Percentiles rank a stretch among this genome's conserved stretches.
Evolutionary conservation across 306 rosid species (phyloP).

Genomic region (Fagus crenata): DNA sequence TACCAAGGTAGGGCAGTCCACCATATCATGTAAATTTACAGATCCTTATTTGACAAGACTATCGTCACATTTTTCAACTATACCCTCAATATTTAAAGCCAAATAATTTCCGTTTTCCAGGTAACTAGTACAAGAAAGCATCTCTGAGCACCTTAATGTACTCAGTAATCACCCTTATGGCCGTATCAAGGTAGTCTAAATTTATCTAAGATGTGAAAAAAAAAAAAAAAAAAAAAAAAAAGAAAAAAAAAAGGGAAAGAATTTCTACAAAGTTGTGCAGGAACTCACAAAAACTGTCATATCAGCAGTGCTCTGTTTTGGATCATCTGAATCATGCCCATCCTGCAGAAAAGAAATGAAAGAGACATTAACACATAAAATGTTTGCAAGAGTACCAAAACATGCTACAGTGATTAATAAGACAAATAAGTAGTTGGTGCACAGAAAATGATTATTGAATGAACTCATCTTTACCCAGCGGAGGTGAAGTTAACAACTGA

Average conservation of each 20-base stretch:
- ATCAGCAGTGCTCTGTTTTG: slow-evolving; percentile 52
- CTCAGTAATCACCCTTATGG: not conserved
- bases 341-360: slow-evolving; percentile 37
- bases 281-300: slow-evolving; percentile 55
- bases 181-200: not conserved
- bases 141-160: not conserved
- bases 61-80: not conserved
- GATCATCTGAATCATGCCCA: slow-evolving; percentile 46
- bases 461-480: slow-evolving; percentile 1
- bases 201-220: slow-evolving; percentile 4
- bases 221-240: too few species aligned
- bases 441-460: not conserved
- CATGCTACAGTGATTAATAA: not conserved
- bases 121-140: not conserved
- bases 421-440: not conserved
- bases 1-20: not conserved
- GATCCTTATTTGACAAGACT: not conserved
- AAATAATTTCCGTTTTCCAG: not conserved
- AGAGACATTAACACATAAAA: slow-evolving; percentile 13
- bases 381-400: not conserved
- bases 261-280: not conserved
- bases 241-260: not conserved
- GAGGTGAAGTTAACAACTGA: not conserved
- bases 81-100: not conserved
- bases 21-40: not conserved